phyloP scores from a whole-genome alignment of 805 yeast genomes.

The Saccharomyces eubayanus region DNA sequence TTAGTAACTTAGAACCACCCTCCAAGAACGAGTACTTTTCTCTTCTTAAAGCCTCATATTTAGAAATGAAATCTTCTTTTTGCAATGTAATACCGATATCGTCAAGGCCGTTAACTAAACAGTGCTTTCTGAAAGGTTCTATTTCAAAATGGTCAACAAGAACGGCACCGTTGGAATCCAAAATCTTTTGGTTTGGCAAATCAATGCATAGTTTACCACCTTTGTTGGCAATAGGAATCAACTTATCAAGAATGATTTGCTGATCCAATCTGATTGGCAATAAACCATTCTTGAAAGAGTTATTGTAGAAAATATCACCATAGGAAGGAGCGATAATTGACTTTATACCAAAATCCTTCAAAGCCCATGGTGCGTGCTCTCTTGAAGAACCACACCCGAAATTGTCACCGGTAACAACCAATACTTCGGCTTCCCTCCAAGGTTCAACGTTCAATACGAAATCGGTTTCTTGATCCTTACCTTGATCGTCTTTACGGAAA shows the following conservation, averaged over 20 bases:
- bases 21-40: conserved; percentile 84
- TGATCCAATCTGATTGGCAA: conserved; percentile 88
- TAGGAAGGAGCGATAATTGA: conserved; percentile 95
- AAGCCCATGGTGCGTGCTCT: conserved; percentile 99
- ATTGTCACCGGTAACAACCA: conserved; percentile 91
- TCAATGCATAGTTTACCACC: conserved; percentile 70
- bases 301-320: conserved; percentile 96
- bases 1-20: conserved; percentile 66
- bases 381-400: conserved; percentile 99
- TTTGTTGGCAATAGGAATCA: conserved; percentile 70
- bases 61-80: conserved; percentile 66
- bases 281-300: conserved; percentile 92
- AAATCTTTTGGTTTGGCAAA: conserved; percentile 76
- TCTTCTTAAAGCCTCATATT: conserved; percentile 71
- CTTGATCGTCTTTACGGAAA: conserved; percentile 57
- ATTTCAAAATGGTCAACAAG: conserved; percentile 78
- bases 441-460: conserved; percentile 83
- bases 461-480: conserved; percentile 77
- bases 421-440: conserved; percentile 67
- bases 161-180: conserved; percentile 57
- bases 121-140: conserved; percentile 89
- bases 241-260: conserved; percentile 58
- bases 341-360: conserved; percentile 93
- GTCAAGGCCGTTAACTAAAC: conserved; percentile 88
- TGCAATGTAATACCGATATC: conserved; percentile 93